These are phyloP conservation scores for Geotrichum siamense DNA, from an alignment of 1,139 yeast species.

Conservation along the genomic window DNA sequence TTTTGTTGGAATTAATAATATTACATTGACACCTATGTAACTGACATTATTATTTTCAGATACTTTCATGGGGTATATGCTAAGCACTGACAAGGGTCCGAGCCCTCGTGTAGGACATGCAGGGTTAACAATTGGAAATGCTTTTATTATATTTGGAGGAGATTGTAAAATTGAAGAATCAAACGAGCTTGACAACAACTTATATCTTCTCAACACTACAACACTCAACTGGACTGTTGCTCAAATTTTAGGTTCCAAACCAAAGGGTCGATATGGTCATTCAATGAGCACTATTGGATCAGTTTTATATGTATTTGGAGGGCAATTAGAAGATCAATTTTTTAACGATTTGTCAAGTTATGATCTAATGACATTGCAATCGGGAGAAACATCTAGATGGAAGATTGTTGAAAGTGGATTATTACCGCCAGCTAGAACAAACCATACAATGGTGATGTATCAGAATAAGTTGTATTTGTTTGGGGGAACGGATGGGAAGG, in stretches of 20 bases:
- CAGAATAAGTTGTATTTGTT: constrained; percentile 81
- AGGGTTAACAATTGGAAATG: constrained; percentile 86
- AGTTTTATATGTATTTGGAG: constrained; percentile 82
- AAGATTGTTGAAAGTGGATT: constrained; percentile 48
- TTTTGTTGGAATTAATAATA: constrained; percentile 4
- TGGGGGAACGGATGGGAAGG: constrained; percentile 82
- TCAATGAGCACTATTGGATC: constrained; percentile 64
- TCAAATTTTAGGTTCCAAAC: constrained; percentile 71
- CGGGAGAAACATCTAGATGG: constrained; percentile 81
- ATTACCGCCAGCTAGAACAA: constrained; percentile 76
- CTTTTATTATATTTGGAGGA: constrained; percentile 93
- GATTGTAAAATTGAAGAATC: constrained; percentile 80
- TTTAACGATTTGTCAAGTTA: constrained; percentile 81
- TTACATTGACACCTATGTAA: constrained; percentile 14
- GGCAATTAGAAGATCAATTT: constrained; percentile 83
- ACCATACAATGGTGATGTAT: constrained; percentile 81
- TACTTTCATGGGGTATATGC: constrained; percentile 48
- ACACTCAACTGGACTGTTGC: constrained; percentile 90
- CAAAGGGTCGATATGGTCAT: constrained; percentile 92
- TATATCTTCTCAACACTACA: constrained; percentile 83
- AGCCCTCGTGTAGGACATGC: constrained; percentile 98
- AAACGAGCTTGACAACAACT: constrained; percentile 76
- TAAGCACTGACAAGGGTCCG: constrained; percentile 69
- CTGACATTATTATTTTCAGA: constrained; percentile 21
- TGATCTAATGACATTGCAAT: constrained; percentile 82